Base-by-base conservation (phyloP, 129 eudicot species). In the Artemisia annua region DNA sequence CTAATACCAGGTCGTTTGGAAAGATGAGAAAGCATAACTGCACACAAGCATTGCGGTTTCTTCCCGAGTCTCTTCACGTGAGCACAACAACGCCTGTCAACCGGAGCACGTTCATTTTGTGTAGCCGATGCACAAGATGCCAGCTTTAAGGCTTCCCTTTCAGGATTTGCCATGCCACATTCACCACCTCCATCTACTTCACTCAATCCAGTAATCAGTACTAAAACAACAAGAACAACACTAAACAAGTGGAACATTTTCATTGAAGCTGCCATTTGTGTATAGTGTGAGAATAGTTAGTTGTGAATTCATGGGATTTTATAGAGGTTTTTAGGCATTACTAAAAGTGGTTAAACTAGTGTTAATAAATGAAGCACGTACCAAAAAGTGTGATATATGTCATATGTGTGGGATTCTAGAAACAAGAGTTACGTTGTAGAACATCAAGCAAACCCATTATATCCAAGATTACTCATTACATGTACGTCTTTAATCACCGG, bases 41-140 rank as follows among this genome's bases (percentile, higher is more conserved):
- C 44, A 7, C 44, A 35, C 44, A 35, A 35, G 44, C 44, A 35
- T 35, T 35, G 44, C 3, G 44, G 44, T 35, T 35, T 35, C 44
- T 35, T 35, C 44, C 44, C 44, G 44, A 35, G 44, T 35, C 44
- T 35, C 44, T 35, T 35, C 44, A 35, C 44, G 5, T 35, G 44
- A 35, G 44, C 44, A 35, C 44, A 35, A 35, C 44, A 35, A 35
- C 9, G 44, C 44, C 44, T 35, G 6, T 5, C 1, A 35, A 35
- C 44, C 44, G 44, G 0, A 35, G 44, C 44, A 35, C 6, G 5
- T 9, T 35, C 44, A 35, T 35, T 35, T 6, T 35, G 44, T n/a
- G 87, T 90, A 35, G 96, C 96, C 3, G 74, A 66, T 64, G 91
- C 89, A 75, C 96, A 89, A 51, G 91, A 85, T 61, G 67, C 52